Percentiles rank a stretch among this genome's conserved stretches.
These are phyloP conservation scores for Tylopilus plumbeoviolaceoides DNA, from an alignment of 768 basidiomycete species.

Conservation along the genomic window DNA sequence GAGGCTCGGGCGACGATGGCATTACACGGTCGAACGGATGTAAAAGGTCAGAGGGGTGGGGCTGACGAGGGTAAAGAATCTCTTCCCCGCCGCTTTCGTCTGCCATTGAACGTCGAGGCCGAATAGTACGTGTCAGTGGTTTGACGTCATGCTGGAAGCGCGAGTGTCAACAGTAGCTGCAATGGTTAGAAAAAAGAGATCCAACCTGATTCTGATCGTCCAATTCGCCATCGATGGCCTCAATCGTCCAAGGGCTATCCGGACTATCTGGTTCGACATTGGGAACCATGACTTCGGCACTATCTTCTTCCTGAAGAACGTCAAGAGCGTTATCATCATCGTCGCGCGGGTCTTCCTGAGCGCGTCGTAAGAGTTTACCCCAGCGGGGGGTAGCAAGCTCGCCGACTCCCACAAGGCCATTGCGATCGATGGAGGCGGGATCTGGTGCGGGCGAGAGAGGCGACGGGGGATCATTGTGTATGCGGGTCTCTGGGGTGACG, in stretches of 20 bases:
- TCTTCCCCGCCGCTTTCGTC: slow-evolving; percentile 90
- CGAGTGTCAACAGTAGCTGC: not conserved
- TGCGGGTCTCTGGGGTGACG: slow-evolving; percentile 59
- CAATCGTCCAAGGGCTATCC: slow-evolving; percentile 87
- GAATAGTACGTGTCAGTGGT: slow-evolving; percentile 46
- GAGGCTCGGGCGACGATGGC: slow-evolving; percentile 25
- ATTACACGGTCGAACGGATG: slow-evolving; percentile 33
- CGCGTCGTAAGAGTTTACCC: slow-evolving; percentile 51
- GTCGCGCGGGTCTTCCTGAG: slow-evolving; percentile 34
- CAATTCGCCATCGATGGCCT: slow-evolving; percentile 75
- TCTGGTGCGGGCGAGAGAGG: slow-evolving; percentile 74
- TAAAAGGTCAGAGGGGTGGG: slow-evolving; percentile 26
- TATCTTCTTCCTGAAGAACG: slow-evolving; percentile 30
- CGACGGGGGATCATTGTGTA: slow-evolving; percentile 48
- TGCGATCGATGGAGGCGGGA: slow-evolving; percentile 78
- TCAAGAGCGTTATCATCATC: slow-evolving; percentile 38
- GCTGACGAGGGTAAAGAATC: slow-evolving; percentile 79
- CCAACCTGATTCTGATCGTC: slow-evolving; percentile 69
- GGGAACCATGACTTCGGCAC: slow-evolving; percentile 25
- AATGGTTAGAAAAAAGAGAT: slow-evolving; percentile 2
- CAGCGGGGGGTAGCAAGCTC: slow-evolving; percentile 97
- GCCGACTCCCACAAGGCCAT: slow-evolving; percentile 88
- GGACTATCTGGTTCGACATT: slow-evolving; percentile 50
- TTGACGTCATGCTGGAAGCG: slow-evolving; percentile 41
- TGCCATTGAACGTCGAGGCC: slow-evolving; percentile 60